Conservation (phyloP, 768 basidiomycete genomes). For the Ephemerocybe angulata region DNA sequence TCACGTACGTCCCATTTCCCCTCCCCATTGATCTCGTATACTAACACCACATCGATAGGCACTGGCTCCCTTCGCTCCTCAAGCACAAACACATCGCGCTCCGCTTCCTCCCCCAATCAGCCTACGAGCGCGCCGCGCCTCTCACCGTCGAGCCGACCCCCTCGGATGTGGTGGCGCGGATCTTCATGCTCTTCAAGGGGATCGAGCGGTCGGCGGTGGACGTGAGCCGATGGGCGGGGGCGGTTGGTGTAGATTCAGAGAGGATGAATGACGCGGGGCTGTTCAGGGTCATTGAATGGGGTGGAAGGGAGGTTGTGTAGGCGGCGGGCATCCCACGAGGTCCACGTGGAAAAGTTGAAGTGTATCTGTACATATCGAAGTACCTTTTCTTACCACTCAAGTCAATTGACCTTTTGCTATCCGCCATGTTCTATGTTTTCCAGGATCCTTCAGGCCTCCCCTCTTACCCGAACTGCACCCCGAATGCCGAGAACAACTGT, state of each 20-base stretch:
- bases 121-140: constrained; percentile 38
- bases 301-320: constrained; percentile 40
- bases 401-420: too few species aligned
- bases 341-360: too few species aligned
- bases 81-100: constrained; percentile 39
- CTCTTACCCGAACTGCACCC: too few species aligned
- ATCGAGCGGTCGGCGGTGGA: constrained; percentile 21
- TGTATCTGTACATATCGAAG: too few species aligned
- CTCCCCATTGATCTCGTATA: not conserved
- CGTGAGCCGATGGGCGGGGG: constrained; percentile 25
- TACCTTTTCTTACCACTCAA: too few species aligned
- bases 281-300: constrained; percentile 46
- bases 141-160: constrained; percentile 35
- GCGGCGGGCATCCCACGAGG: too few species aligned
- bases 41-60: constrained; percentile 17
- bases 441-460: too few species aligned
- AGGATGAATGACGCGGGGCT: constrained; percentile 22
- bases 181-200: constrained; percentile 48
- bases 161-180: constrained; percentile 40
- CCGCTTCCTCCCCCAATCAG: constrained; percentile 41
- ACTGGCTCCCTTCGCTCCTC: constrained; percentile 42
- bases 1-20: constrained; percentile 31
- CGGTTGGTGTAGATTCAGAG: constrained; percentile 32
- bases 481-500: too few species aligned
- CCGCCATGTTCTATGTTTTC: too few species aligned